Conservation (phyloP, 495 filamentous ascomycete species). For the Aspergillus wentii region DNA sequence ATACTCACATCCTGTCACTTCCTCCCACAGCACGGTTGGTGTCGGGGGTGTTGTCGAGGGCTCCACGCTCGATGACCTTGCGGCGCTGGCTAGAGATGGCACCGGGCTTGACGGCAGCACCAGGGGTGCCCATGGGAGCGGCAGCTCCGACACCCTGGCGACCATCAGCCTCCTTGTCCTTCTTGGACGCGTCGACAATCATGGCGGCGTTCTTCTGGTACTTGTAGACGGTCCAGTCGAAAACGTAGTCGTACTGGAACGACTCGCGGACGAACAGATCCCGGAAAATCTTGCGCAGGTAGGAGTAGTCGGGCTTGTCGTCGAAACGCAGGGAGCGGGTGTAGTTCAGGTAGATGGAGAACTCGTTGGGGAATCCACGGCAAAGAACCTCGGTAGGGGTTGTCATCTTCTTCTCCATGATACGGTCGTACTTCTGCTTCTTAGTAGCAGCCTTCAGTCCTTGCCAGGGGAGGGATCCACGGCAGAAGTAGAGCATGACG, state of each 20-base stretch:
- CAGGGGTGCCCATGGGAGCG: slow-evolving; percentile 53
- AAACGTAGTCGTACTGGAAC: slow-evolving; percentile 99
- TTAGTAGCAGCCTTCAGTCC: slow-evolving; percentile 99
- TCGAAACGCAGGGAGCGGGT: slow-evolving; percentile 98
- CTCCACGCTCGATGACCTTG: slow-evolving; percentile 72
- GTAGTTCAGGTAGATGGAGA: slow-evolving; percentile 99
- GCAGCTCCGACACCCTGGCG: slow-evolving; percentile 55
- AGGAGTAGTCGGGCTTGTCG: slow-evolving; percentile 99
- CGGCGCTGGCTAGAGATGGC: slow-evolving; percentile 75
- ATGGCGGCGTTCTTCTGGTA: slow-evolving; percentile 99
- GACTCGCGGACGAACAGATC: slow-evolving; percentile 98
- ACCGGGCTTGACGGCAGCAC: slow-evolving; percentile 61
- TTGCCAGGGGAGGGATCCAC: slow-evolving; percentile 98
- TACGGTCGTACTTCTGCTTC: slow-evolving; percentile 99
- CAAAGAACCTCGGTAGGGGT: slow-evolving; percentile 98
- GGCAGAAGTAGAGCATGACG: slow-evolving; percentile 99
- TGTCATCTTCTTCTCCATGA: slow-evolving; percentile 99
- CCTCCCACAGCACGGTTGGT: slow-evolving; percentile 84
- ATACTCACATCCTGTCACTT: slow-evolving; percentile 99
- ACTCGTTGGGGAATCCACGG: slow-evolving; percentile 99
- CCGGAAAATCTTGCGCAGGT: slow-evolving; percentile 99
- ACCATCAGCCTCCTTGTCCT: slow-evolving; percentile 70
- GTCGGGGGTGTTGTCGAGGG: slow-evolving; percentile 74
- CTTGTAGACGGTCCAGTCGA: slow-evolving; percentile 99
- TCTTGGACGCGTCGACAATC: slow-evolving; percentile 72